Evolutionary conservation across 2,329 filamentous ascomycete genomes (phyloP).

Genomic region (Monilinia aucupariae): DNA sequence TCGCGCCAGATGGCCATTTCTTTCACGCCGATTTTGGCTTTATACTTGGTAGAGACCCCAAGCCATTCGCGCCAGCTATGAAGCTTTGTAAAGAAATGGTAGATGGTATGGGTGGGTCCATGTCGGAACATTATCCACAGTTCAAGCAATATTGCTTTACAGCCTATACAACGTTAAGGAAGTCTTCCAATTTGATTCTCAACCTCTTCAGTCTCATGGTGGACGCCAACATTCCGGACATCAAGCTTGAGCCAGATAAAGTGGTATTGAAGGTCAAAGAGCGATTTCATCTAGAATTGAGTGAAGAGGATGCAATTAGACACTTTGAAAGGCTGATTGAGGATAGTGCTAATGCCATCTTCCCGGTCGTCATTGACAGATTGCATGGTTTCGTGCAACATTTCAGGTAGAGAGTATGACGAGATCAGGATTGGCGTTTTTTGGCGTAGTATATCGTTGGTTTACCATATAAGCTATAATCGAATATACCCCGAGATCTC

Average conservation of each 20-base stretch:
- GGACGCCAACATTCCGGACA: conserved; percentile 94
- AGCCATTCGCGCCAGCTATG: conserved; percentile 94
- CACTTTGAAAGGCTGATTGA: conserved; percentile 87
- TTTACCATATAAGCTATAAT: background rate
- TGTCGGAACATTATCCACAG: conserved; percentile 72
- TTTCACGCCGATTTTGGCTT: conserved; percentile 99
- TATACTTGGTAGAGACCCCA: conserved; percentile 93
- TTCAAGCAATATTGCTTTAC: conserved; percentile 97
- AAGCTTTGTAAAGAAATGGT: conserved; percentile 98
- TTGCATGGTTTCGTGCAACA: conserved; percentile 91
- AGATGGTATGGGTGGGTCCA: conserved; percentile 88
- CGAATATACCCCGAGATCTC: background rate
- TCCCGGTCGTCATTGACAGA: conserved; percentile 90
- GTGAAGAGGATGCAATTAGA: conserved; percentile 84
- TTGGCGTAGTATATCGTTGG: background rate
- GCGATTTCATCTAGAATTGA: conserved; percentile 84
- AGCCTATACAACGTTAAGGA: conserved; percentile 84
- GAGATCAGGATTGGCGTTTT: background rate
- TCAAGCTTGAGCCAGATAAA: conserved; percentile 86
- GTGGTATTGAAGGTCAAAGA: conserved; percentile 93
- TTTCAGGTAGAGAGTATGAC: conserved; percentile 59
- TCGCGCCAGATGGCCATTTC: conserved; percentile 87
- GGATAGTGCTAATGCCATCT: conserved; percentile 82
- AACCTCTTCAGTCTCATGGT: conserved; percentile 97
- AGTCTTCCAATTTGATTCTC: conserved; percentile 83